Evolutionary conservation across 768 basidiomycete genomes (phyloP).

Genomic region (Tubosaeta brunneosetosa): DNA sequence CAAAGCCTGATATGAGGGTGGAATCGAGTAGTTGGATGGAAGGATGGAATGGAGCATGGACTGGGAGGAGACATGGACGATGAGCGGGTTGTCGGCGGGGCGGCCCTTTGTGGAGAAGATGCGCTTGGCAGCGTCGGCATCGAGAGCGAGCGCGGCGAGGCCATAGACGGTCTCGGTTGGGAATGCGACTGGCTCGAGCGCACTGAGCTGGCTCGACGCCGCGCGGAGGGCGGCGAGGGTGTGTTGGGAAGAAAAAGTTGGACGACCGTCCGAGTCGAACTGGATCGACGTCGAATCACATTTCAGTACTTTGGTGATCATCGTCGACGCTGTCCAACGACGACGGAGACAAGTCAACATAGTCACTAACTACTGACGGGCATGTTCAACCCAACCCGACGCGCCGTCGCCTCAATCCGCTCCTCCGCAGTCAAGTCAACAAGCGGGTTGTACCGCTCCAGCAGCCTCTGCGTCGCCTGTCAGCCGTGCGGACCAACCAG

Average conservation of each 20-base stretch:
- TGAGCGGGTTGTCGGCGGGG: conserved; percentile 94
- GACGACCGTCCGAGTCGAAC: conserved; percentile 45
- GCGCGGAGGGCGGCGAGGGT: conserved; percentile 50
- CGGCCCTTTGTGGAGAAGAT: conserved; percentile 91
- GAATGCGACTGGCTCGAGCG: conserved; percentile 67
- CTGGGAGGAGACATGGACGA: conserved; percentile 89
- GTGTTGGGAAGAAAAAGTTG: conserved; percentile 45
- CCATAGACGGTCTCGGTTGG: conserved; percentile 99
- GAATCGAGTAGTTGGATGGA: conserved; percentile 56
- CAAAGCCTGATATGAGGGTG: conserved; percentile 63
- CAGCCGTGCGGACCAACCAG: not conserved
- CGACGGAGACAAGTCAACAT: conserved; percentile 6
- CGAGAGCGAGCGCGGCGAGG: conserved; percentile 81
- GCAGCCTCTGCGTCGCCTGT: conserved; percentile 47
- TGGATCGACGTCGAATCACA: conserved; percentile 63
- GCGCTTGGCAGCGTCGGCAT: conserved; percentile 53
- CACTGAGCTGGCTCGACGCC: conserved; percentile 50
- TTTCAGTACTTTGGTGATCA: conserved; percentile 41
- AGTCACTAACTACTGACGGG: conserved; percentile 23
- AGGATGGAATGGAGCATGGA: conserved; percentile 77
- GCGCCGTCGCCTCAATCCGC: conserved; percentile 77
- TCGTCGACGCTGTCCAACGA: not conserved
- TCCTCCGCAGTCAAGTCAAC: conserved; percentile 77
- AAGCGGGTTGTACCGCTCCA: conserved; percentile 86
- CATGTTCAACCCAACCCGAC: conserved; percentile 83